A percentile compares a stretch with the other conserved stretches of the same genome.
phyloP scores from a whole-genome alignment of 441 rosid species.

The Populus hybrid region DNA sequence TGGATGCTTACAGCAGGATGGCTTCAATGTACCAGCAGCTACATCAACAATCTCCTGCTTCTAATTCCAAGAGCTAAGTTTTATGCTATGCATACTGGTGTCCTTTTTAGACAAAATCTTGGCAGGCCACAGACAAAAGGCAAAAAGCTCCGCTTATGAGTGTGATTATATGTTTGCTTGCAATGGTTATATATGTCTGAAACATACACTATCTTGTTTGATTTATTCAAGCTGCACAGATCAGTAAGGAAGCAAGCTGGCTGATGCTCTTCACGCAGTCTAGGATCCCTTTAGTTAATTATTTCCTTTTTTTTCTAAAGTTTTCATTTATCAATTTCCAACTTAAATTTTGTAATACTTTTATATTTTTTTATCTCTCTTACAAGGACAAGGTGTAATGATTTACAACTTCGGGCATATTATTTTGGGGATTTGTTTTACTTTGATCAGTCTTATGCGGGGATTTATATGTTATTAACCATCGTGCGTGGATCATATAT shows the following conservation, averaged over 20 bases:
- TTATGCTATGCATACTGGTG: not conserved
- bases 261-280: not conserved
- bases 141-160: not conserved
- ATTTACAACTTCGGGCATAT: not conserved
- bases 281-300: not conserved
- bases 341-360: not conserved
- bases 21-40: conserved; percentile 80
- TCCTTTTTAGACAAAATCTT: not conserved
- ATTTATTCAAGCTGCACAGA: not conserved
- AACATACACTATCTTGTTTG: not conserved
- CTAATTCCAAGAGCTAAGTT: conserved; percentile 48
- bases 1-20: conserved; percentile 75
- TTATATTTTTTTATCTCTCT: not conserved
- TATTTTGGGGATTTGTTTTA: not conserved
- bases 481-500: not conserved
- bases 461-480: not conserved
- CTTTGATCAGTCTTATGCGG: not conserved
- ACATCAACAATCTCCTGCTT: conserved; percentile 58
- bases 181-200: not conserved
- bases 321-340: conserved; percentile 1
- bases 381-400: not conserved
- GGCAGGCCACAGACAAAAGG: not conserved
- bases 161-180: conserved; percentile 1
- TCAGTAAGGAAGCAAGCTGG: not conserved
- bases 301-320: not conserved